These are phyloP conservation scores for Waltiozyma sp. DNA, from an alignment of 1,139 yeast species.

Conservation along the genomic window DNA sequence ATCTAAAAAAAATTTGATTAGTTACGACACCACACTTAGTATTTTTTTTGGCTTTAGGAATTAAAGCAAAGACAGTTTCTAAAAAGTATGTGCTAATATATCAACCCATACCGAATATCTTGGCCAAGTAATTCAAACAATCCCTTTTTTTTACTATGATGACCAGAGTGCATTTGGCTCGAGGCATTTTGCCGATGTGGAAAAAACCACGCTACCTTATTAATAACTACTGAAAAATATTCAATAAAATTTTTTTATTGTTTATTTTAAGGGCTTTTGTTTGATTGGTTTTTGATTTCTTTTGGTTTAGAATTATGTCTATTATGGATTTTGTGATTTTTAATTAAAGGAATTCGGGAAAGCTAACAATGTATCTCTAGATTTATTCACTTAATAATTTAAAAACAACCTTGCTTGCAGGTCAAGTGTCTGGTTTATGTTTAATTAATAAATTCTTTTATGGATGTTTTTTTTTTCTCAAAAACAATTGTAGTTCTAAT, in stretches of 20 bases:
- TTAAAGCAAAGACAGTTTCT: too few species aligned
- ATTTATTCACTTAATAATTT: not conserved
- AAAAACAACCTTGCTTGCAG: not conserved
- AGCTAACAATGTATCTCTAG: slow-evolving; percentile 6
- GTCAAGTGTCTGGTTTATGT: not conserved
- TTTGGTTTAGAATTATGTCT: not conserved
- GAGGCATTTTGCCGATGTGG: slow-evolving; percentile 87
- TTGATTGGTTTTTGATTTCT: not conserved
- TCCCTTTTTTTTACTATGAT: slow-evolving; percentile 18
- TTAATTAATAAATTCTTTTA: not conserved
- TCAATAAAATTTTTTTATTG: not conserved
- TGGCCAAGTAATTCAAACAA: not conserved
- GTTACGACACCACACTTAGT: too few species aligned
- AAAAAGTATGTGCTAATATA: not conserved
- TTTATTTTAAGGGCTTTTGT: not conserved
- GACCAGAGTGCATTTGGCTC: slow-evolving; percentile 81
- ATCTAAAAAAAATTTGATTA: too few species aligned
- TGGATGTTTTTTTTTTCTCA: too few species aligned
- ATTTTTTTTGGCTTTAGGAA: too few species aligned
- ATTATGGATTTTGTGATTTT: not conserved
- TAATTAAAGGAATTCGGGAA: not conserved
- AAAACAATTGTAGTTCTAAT: not conserved
- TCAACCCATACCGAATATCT: too few species aligned
- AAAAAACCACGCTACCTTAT: slow-evolving; percentile 56
- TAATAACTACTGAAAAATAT: slow-evolving; percentile 13